Evolutionary conservation across 2,329 filamentous ascomycete species (phyloP), one percentile per base, ranked within the genome.

Genomic region (Clarireedia hainanense): DNA sequence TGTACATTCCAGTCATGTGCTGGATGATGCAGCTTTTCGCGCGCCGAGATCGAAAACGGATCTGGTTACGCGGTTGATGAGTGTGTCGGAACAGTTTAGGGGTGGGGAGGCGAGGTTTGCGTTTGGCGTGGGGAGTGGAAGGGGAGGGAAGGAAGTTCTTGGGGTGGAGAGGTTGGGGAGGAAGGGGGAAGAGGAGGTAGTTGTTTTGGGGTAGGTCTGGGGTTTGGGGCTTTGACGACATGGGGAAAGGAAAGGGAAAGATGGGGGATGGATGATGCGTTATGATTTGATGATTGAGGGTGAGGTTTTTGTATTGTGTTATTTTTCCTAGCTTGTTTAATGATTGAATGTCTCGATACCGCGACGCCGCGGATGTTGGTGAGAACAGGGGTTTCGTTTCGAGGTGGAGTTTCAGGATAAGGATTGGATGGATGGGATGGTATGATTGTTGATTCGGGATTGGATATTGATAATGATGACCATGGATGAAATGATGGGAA

Each of bases 1-100:
- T 68, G 76, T 92, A 43, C 83, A 88, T 57, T 84, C 85, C 62
- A 85, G 84, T 45, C 85, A 86, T 24, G 74, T 95, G 17, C 74
- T 89, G 2, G 76, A 80, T 5, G 91, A 96, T 65, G 77, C 83
- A 9, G 80, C 86, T 0, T 92, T 96, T 68, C 78, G 83, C 50
- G 80, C 84, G 39, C 81, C 86, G 2, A 75, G 77, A 27, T 84
- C 78, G n/a, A 85, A 84, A 61, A 75, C 75, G 0, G 86, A 91
- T 61, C 77, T 96, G 20, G 78, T 85, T 23, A 83, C 80, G 0
- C 76, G 87, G 43, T 73, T 96, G 2, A 84, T 63, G 50, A 63
- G 60, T 4, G 56, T 50, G 17, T 61, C 58, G 30, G 57, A 57
- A 3, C 20, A 43, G 12, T 48, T 37, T 30, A 54, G 17, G n/a